These are phyloP conservation scores for Geotrichum europaeum DNA, from an alignment of 1,139 yeast species.

Conservation along the genomic window DNA sequence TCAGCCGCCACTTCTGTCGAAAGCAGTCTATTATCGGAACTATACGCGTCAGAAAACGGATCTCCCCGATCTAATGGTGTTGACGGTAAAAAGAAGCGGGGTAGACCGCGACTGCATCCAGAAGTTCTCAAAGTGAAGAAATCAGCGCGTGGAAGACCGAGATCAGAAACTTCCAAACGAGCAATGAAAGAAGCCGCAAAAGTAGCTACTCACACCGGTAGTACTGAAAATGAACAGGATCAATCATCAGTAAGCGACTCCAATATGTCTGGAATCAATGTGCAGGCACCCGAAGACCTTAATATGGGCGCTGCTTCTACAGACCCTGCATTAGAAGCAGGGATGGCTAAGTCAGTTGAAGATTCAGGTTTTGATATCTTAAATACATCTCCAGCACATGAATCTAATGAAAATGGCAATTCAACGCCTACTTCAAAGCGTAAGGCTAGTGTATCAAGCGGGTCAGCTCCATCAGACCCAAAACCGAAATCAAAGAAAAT, in stretches of 20 bases:
- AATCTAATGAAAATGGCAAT: not conserved
- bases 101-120: constrained; percentile 11
- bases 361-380: not conserved
- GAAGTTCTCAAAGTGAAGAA: constrained; percentile 5
- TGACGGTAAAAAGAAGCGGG: constrained; percentile 11
- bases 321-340: not conserved
- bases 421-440: not conserved
- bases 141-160: constrained; percentile 13
- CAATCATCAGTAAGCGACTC: not conserved
- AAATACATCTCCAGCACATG: not conserved
- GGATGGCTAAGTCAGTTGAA: not conserved
- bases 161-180: constrained; percentile 16
- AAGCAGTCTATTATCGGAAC: not conserved
- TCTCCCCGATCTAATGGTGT: not conserved
- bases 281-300: not conserved
- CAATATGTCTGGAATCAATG: not conserved
- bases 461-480: not conserved
- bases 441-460: not conserved
- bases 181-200: constrained; percentile 13
- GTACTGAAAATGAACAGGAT: not conserved
- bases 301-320: not conserved
- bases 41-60: not conserved
- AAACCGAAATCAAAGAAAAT: constrained; percentile 9
- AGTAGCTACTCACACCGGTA: not conserved
- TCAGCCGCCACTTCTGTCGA: not conserved